Evolutionary conservation across 1,139 yeast species (phyloP).

Genomic region (Blastobotrys raffinosifermentans): DNA sequence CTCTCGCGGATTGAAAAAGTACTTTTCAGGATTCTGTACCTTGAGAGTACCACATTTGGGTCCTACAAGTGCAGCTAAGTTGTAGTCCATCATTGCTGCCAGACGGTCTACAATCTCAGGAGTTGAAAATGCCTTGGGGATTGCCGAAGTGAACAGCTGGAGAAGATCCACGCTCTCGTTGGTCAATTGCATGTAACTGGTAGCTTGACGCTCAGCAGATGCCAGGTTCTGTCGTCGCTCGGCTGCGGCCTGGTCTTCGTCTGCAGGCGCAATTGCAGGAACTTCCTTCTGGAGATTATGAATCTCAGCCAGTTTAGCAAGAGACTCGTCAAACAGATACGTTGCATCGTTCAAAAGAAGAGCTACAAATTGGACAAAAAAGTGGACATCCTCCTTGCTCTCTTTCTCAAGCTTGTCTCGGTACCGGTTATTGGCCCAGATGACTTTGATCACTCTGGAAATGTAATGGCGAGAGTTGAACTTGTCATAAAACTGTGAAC

Average conservation of each 20-base stretch:
- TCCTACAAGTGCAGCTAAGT: constrained; percentile 84
- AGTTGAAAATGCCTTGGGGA: constrained; percentile 79
- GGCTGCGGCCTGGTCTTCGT: constrained; percentile 26
- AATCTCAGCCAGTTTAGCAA: constrained; percentile 69
- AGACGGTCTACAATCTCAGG: constrained; percentile 89
- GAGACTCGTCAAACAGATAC: constrained; percentile 82
- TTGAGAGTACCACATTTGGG: constrained; percentile 87
- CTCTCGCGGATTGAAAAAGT: constrained; percentile 74
- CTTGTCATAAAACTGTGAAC: constrained; percentile 93
- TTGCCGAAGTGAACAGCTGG: constrained; percentile 75
- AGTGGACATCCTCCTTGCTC: constrained; percentile 58
- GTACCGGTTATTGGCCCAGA: constrained; percentile 73
- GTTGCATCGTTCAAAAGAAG: constrained; percentile 93
- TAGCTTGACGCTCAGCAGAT: constrained; percentile 69
- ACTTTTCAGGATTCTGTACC: constrained; percentile 78
- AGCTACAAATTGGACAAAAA: constrained; percentile 87
- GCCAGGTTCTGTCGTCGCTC: constrained; percentile 54
- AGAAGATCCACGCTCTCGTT: constrained; percentile 78
- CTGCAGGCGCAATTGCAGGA: constrained; percentile 13
- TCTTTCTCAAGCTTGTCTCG: constrained; percentile 63
- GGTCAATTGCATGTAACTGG: constrained; percentile 75
- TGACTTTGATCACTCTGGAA: constrained; percentile 70
- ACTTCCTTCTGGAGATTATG: constrained; percentile 66
- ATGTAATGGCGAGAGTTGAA: constrained; percentile 87
- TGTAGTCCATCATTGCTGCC: constrained; percentile 93